Evolutionary conservation across 805 yeast species (phyloP), one percentile per base, ranked within the genome.

Genomic region (Crinitomyces ghanaensis): DNA sequence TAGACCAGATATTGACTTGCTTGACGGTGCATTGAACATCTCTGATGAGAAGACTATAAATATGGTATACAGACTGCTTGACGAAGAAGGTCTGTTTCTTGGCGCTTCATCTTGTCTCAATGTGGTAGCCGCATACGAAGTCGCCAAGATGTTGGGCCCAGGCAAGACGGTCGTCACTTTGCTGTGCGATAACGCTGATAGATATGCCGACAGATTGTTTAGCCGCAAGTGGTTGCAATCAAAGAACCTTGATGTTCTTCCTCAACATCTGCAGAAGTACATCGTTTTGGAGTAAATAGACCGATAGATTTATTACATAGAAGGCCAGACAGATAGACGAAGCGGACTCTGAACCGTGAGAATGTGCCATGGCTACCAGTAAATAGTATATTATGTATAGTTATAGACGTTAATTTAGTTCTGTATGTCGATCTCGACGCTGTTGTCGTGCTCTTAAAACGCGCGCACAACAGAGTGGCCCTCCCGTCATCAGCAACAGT

Each of bases 81-180:
- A 85, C 46, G 93, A 82, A 50, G 96, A 86, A 56, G 96, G 96
- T 3, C 63, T 86, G 30, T 86, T 75, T 48, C 65, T 85, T 4
- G 96, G 96, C 15, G 95, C 95, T 30, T 84, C 95, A 2, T 76
- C 86, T 28, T 91, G 91, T 11, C 64, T 86, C 50, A 86, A 86
- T 50, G 95, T 85, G 28, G 93, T 74, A 28, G 95, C 95, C 19
- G 95, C 96, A 11, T 64, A 67, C 28, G 71, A 74, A 50, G 75
- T 82, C 13, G 95, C 95, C 2, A 57, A 74, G 55, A 51, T 60
- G 5, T 66, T 84, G 33, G 65, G 65, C 8, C 95, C 95, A 2
- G 84, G 80, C 46, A 73, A 74, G 19, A 85, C 82, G 40, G 79
- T 86, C 17, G 95, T 82, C 19, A 86, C 96, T 0, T 68, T 86